phyloP scores from a whole-genome alignment of 441 rosid genomes.

The Sinapis alba region DNA sequence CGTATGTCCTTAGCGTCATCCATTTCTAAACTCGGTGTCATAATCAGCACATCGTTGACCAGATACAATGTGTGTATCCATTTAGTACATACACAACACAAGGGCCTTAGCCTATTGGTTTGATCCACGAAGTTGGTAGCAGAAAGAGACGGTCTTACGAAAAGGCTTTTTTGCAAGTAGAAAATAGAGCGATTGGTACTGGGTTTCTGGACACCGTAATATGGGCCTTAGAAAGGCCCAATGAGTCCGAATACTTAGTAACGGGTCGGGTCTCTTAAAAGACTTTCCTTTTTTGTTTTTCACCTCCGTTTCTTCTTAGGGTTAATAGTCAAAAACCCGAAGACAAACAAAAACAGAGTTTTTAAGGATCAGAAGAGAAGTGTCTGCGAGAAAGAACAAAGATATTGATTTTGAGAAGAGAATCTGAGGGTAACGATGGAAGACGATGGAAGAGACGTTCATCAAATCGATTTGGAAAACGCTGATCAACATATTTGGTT shows the following conservation, averaged over 20 bases:
- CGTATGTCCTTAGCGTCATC: constrained; percentile 12
- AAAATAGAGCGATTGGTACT: neutral
- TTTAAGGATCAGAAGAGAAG: constrained; percentile 11
- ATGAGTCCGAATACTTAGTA: neutral
- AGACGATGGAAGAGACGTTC: constrained; percentile 37
- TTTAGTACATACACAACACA: constrained; percentile 1
- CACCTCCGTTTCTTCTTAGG: constrained; percentile 26
- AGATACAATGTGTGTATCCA: neutral
- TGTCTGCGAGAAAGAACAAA: neutral
- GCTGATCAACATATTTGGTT: constrained; percentile 77
- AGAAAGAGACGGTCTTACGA: neutral
- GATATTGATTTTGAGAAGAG: neutral
- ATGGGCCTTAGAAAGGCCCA: constrained; percentile 7
- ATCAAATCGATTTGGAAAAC: constrained; percentile 56
- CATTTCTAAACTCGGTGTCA: constrained; percentile 3
- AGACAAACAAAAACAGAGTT: constrained; percentile 21
- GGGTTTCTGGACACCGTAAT: neutral
- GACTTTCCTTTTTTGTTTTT: neutral
- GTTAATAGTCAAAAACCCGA: constrained; percentile 33
- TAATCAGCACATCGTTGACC: neutral
- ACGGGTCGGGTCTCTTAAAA: constrained; percentile 7
- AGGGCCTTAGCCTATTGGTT: neutral
- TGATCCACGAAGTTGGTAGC: neutral
- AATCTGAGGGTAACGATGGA: constrained; percentile 40
- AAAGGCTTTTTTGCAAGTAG: no score